Evolutionary conservation across 75 land plant species (phyloP), one percentile per base, ranked within the genome.

Genomic region (Pinus albicaulis): DNA sequence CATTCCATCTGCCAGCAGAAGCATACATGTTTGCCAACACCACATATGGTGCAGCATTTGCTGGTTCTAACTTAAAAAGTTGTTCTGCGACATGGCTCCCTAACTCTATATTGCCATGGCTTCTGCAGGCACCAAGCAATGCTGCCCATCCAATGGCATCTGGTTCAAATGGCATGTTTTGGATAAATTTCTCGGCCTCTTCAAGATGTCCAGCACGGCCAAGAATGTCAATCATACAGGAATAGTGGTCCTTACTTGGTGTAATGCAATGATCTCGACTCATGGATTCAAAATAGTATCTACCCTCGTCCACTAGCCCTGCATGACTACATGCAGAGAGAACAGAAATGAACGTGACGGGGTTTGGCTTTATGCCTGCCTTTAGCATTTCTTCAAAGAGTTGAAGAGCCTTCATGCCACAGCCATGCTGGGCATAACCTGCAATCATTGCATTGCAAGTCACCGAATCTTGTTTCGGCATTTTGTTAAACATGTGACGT

Each of bases 371-470:
- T 48, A 82, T 76, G 12, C 75, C 75, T 22, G 58, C 60, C 19
- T 79, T 76, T 48, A 80, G 80, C 95, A 92, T 88, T 72, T 63
- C 15, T 13, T 84, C 72, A 75, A 85, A 86, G 58, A 90, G 70
- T 38, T 13, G 56, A 31, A 90, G 63, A 28, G 92, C 88, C n/a
- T 92, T 80, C 28, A 65, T 77, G 3, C 77, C 87, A 20, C 60
- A 71, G 1, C 95, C 95, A 69, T 86, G 82, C 26, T 88, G 86
- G 55, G 84, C 80, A 56, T 86, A 85, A 24, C 80, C 89, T 19
- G 81, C 80, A 69, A 93, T 91, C 82, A 93, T 84, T 25, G 89
- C 83, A 62, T 87, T 93, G 57, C 72, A 87, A 3, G 91, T 77
- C 14, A 89, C 82, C 3, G 83, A 68, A 73, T 89, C 87, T 2